These are phyloP conservation scores for Lentinus polychrous DNA, from an alignment of 1,284 basidiomycete species.

Conservation along the genomic window DNA sequence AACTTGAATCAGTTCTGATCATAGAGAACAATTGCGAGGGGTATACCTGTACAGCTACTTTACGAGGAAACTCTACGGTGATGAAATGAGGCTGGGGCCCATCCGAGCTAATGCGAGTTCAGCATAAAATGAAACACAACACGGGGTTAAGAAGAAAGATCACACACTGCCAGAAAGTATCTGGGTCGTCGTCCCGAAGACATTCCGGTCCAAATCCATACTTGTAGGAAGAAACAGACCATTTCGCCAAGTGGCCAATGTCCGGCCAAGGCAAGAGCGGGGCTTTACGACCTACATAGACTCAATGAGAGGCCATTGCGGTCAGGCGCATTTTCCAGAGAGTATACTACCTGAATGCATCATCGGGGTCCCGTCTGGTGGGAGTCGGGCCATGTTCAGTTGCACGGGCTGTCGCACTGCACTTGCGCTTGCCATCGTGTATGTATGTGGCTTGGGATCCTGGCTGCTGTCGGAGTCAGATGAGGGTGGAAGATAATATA, in stretches of 20 bases:
- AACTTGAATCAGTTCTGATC: background rate
- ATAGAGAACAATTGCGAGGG: too few relatives aligned
- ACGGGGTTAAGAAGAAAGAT: background rate
- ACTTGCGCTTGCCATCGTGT: constrained; percentile 20
- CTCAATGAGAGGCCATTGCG: constrained; percentile 2
- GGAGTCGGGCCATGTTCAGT: constrained; percentile 5
- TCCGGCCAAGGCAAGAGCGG: constrained; percentile 66
- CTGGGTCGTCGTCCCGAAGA: constrained; percentile 80
- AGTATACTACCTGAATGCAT: constrained; percentile 22
- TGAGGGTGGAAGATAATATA: too few relatives aligned
- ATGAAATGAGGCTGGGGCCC: constrained; percentile 97
- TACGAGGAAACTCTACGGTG: constrained; percentile 88
- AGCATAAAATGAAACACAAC: constrained; percentile 1
- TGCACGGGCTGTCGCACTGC: background rate
- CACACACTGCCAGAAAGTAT: constrained; percentile 97
- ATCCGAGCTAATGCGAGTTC: constrained; percentile 67
- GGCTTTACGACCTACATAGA: constrained; percentile 29
- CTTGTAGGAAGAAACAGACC: constrained; percentile 96
- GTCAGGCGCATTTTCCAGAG: background rate
- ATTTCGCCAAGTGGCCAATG: constrained; percentile 80
- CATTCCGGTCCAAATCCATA: constrained; percentile 95
- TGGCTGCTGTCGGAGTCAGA: too few relatives aligned
- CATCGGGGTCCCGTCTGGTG: constrained; percentile 28
- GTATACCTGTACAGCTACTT: constrained; percentile 80
- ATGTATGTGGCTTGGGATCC: too few relatives aligned